These are phyloP conservation scores for Pseudocercospora eumusae DNA, from an alignment of 2,329 filamentous ascomycete genomes.

Conservation along the genomic window DNA sequence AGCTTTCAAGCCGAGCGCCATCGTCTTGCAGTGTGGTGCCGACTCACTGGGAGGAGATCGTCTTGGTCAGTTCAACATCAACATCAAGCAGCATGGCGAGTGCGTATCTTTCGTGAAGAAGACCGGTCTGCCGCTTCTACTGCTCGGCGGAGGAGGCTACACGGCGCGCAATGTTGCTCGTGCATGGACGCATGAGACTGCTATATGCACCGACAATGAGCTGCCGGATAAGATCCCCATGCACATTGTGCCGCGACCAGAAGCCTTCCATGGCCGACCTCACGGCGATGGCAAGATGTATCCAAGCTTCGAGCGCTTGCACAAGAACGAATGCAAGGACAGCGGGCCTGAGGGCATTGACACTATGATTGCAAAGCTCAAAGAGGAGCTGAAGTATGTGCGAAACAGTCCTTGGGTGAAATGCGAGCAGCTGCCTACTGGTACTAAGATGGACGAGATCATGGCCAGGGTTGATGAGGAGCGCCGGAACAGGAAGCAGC, in stretches of 20 bases:
- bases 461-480: constrained; percentile 69
- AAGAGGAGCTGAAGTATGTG: constrained; percentile 84
- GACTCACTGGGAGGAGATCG: constrained; percentile 93
- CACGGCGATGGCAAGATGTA: constrained; percentile 71
- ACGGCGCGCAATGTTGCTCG: constrained; percentile 95
- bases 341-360: constrained; percentile 66
- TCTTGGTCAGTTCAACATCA: constrained; percentile 92
- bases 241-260: constrained; percentile 76
- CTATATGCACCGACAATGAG: constrained; percentile 75
- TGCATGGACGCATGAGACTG: constrained; percentile 95
- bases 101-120: constrained; percentile 89
- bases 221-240: constrained; percentile 72
- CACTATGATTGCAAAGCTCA: constrained; percentile 74
- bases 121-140: constrained; percentile 75
- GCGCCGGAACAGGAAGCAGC: constrained; percentile 51
- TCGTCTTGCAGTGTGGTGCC: constrained; percentile 92
- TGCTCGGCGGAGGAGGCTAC: constrained; percentile 94
- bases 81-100: constrained; percentile 88
- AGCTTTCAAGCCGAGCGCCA: constrained; percentile 83
- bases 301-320: constrained; percentile 73
- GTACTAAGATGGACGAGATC: constrained; percentile 64
- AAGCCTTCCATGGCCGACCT: constrained; percentile 79
- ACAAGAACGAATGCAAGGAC: constrained; percentile 67
- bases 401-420: constrained; percentile 84
- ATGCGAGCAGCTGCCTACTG: constrained; percentile 70